phyloP scores from a whole-genome alignment of 2,329 filamentous ascomycete species.

The Ascochyta lentis region DNA sequence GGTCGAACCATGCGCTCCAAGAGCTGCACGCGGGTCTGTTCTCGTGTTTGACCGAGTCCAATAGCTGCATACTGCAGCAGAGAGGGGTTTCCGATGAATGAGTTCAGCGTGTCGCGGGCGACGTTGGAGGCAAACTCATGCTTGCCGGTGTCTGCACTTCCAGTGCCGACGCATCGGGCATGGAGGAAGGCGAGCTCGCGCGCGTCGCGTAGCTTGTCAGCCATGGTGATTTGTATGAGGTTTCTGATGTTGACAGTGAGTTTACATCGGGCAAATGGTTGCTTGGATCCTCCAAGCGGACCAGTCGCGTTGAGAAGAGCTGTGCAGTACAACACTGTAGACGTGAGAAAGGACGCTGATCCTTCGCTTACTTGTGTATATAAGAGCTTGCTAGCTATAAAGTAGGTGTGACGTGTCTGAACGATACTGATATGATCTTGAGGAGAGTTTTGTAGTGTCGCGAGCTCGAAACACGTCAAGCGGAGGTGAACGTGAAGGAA shows the following conservation, averaged over 20 bases:
- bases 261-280: no score
- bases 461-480: neutral
- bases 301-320: neutral
- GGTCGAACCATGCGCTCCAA: slow-evolving; percentile 71
- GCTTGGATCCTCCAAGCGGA: neutral
- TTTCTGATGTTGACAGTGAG: neutral
- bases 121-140: slow-evolving; percentile 97
- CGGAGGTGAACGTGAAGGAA: neutral
- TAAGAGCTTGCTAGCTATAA: neutral
- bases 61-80: slow-evolving; percentile 84
- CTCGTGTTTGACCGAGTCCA: slow-evolving; percentile 80
- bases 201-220: slow-evolving; percentile 93
- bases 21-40: slow-evolving; percentile 77
- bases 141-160: slow-evolving; percentile 94
- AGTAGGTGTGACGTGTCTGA: neutral
- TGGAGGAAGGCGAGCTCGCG: slow-evolving; percentile 96
- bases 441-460: neutral
- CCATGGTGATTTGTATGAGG: slow-evolving; percentile 53
- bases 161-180: slow-evolving; percentile 90
- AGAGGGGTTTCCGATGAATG: slow-evolving; percentile 84
- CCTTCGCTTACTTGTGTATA: neutral
- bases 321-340: neutral
- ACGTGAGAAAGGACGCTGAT: neutral
- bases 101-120: slow-evolving; percentile 85
- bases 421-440: neutral